Evolutionary conservation across 176 grass and related monocot genomes (phyloP), one percentile per base, ranked within the genome.

Genomic region (Oryza australiensis): DNA sequence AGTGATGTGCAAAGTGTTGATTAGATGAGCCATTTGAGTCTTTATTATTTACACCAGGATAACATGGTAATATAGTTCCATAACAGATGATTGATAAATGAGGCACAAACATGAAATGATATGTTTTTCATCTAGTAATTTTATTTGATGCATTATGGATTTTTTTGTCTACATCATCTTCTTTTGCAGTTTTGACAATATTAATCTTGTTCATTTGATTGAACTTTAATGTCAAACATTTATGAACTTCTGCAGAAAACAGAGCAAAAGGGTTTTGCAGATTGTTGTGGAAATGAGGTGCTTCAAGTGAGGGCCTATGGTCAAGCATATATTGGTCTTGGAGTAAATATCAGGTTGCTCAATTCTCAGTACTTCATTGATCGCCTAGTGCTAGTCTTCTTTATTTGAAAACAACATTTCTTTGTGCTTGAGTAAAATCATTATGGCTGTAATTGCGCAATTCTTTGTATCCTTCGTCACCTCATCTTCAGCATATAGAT

Each of bases 301-400:
- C 91, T 99, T 79, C 89, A 92, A 86, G 93, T 95, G 74, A 90
- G 96, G 85, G 89, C 96, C 76, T 99, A 91, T 93, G 93, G 96
- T 30, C 84, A 88, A 59, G 89, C 91, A 2, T 99, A 93, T 87
- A 87, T 99, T 74, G 88, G 77, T 69, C 93, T 99, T 80, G 96
- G 91, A 87, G 84, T 99, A 83, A 92, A 99, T 88, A 95, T 95
- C 80, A 99, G 96, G 93, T 99, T 67, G 42, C 70, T 86, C 41
- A 65, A 14, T 60, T 49, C 70, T 84, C 34, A 65, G 18, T 60
- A 63, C 62, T 78, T 86, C 2, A 69, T 66, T 42, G 20, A 75
- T 43, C 26, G 33, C 8, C 27, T 83, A 66, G 13, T 75, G 4
- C 70, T 28, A 42, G 46, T 66, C 18, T n/a, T 42, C 26, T 65